Evolutionary conservation across 148 eudicot species (phyloP).

Genomic region (Polygonum aviculare): DNA sequence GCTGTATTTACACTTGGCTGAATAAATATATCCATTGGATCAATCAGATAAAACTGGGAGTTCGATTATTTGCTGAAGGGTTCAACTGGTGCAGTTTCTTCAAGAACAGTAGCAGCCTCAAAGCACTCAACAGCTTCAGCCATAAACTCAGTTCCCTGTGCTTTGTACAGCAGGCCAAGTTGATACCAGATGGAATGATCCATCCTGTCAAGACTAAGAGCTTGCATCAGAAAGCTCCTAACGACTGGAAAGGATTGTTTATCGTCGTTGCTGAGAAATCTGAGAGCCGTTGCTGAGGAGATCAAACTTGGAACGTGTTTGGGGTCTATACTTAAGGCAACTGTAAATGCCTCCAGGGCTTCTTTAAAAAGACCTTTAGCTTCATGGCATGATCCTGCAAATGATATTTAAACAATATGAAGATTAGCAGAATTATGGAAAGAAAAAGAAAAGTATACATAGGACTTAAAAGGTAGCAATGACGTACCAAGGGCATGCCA

Average conservation of each 20-base stretch:
- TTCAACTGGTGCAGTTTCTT: slow-evolving; percentile 73
- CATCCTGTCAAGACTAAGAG: slow-evolving; percentile 55
- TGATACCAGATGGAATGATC: slow-evolving; percentile 71
- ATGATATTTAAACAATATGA: background rate
- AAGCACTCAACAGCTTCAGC: slow-evolving; percentile 78
- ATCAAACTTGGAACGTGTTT: slow-evolving; percentile 64
- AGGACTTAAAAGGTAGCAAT: background rate
- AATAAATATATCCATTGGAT: background rate
- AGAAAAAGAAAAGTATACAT: background rate
- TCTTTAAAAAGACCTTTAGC: slow-evolving; percentile 55
- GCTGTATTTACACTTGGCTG: slow-evolving; percentile 2
- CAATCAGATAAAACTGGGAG: background rate
- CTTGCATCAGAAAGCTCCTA: slow-evolving; percentile 61
- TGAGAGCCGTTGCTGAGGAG: slow-evolving; percentile 51
- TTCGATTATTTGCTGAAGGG: slow-evolving; percentile 38
- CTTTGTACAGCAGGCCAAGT: slow-evolving; percentile 61
- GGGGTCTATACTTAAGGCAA: slow-evolving; percentile 59
- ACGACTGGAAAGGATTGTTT: slow-evolving; percentile 20
- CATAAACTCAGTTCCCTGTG: slow-evolving; percentile 26
- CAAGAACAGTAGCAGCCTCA: slow-evolving; percentile 58
- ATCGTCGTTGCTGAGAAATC: slow-evolving; percentile 21
- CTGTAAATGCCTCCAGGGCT: slow-evolving; percentile 50
- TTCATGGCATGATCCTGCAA: slow-evolving; percentile 61
- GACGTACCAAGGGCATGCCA: slow-evolving; percentile 61
- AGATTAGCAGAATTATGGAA: background rate